These are phyloP conservation scores for Typha latifolia DNA, from an alignment of 176 grass and related monocot species.

Conservation along the genomic window DNA sequence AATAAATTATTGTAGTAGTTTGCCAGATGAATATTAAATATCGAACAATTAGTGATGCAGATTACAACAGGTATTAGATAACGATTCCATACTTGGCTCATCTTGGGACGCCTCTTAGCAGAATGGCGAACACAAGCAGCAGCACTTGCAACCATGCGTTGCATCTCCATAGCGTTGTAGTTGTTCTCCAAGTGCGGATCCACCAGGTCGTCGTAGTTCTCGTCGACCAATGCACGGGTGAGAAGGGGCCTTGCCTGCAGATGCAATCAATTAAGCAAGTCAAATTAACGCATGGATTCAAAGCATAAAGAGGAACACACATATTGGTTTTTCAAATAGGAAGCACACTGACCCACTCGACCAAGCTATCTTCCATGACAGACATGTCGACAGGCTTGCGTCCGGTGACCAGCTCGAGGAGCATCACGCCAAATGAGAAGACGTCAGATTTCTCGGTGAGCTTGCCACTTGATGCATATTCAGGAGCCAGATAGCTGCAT, in stretches of 20 bases:
- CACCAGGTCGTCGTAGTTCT: constrained; percentile 42
- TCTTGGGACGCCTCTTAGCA: constrained; percentile 75
- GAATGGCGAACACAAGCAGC: constrained; percentile 83
- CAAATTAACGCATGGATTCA: neutral
- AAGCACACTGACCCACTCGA: constrained; percentile 66
- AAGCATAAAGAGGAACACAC: too few relatives aligned
- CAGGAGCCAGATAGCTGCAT: constrained; percentile 76
- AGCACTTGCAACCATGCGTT: constrained; percentile 63
- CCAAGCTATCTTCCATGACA: constrained; percentile 81
- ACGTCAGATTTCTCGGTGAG: constrained; percentile 92
- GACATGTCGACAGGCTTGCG: constrained; percentile 48
- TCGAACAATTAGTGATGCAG: neutral
- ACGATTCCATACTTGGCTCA: constrained; percentile 59
- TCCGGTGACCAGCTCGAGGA: constrained; percentile 89
- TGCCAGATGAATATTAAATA: too few relatives aligned
- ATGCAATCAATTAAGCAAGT: neutral
- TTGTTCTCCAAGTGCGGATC: constrained; percentile 62
- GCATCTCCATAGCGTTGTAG: constrained; percentile 48
- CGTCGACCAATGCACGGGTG: constrained; percentile 29
- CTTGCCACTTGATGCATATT: constrained; percentile 94
- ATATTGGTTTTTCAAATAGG: neutral
- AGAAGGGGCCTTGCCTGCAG: constrained; percentile 64
- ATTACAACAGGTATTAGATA: neutral
- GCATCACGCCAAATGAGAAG: constrained; percentile 97
- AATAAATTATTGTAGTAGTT: too few relatives aligned